Evolutionary conservation across 139 green algal genomes (phyloP).

Genomic region (Spirogloea muscicola): DNA sequence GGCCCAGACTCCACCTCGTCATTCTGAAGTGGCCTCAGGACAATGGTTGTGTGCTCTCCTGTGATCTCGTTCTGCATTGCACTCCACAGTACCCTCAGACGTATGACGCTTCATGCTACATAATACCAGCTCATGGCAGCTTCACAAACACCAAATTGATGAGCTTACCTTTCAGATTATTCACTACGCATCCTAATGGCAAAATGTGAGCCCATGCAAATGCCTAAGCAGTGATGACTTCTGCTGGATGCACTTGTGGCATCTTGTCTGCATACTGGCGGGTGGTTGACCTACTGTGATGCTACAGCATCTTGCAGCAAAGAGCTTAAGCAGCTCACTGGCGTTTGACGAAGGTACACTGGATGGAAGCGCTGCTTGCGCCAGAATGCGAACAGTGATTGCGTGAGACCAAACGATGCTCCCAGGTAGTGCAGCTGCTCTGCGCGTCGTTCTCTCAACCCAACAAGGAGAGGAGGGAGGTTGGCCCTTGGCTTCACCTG

Average conservation of each 20-base stretch:
- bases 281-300: no score
- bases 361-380: constrained; percentile 66
- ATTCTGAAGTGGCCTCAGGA: constrained; percentile 73
- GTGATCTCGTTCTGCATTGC: constrained; percentile 52
- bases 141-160: no score
- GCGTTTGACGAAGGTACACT: constrained; percentile 88
- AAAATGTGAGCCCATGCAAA: no score
- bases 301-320: no score
- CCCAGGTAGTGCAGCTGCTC: constrained; percentile 92
- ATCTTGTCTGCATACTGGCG: no score
- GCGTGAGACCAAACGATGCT: constrained; percentile 87
- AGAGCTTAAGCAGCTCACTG: constrained; percentile 50
- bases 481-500: constrained; percentile 65
- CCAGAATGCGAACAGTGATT: constrained; percentile 93
- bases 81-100: no score
- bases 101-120: no score
- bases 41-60: constrained; percentile 89
- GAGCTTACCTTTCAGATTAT: no score
- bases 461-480: constrained; percentile 84
- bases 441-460: constrained; percentile 68
- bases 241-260: no score
- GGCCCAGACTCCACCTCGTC: constrained; percentile 54
- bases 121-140: no score
- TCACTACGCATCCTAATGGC: no score
- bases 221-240: no score